phyloP scores from a whole-genome alignment of 345 rosid species.

The Ailanthus altissimus region DNA sequence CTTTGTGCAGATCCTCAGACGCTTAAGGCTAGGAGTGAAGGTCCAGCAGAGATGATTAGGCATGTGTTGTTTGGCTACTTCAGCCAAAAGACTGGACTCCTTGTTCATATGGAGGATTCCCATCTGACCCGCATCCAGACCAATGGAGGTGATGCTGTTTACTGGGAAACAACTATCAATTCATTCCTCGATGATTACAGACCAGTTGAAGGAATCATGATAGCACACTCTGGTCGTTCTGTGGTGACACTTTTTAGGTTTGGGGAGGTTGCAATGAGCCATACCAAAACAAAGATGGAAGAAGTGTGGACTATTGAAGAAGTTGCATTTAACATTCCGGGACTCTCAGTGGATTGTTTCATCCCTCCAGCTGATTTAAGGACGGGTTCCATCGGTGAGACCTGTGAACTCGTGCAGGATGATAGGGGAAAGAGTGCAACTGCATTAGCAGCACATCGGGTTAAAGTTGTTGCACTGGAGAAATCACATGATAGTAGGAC shows the following conservation, averaged over 20 bases:
- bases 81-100: conserved; percentile 89
- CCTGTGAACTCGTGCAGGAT: conserved; percentile 66
- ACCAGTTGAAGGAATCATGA: conserved; percentile 89
- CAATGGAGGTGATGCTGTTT: conserved; percentile 73
- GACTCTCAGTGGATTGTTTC: conserved; percentile 81
- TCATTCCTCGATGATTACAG: conserved; percentile 80
- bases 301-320: conserved; percentile 95
- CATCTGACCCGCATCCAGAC: conserved; percentile 84
- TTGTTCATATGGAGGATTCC: conserved; percentile 82
- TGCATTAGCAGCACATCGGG: conserved; percentile 52
- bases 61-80: conserved; percentile 87
- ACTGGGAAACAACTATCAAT: conserved; percentile 93
- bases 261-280: conserved; percentile 88
- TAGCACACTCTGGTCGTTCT: conserved; percentile 90
- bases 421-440: conserved; percentile 54
- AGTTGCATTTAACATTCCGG: conserved; percentile 92
- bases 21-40: conserved; percentile 78
- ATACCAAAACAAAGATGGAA: conserved; percentile 90
- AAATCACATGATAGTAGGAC: conserved; percentile 35
- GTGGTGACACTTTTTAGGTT: conserved; percentile 88
- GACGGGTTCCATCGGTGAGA: conserved; percentile 56
- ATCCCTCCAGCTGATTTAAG: conserved; percentile 88
- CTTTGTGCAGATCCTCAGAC: conserved; percentile 74
- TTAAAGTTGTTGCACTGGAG: conserved; percentile 78
- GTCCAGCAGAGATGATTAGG: conserved; percentile 87